phyloP scores from a whole-genome alignment of 2,329 filamentous ascomycete species.

The Capronia coronata region DNA sequence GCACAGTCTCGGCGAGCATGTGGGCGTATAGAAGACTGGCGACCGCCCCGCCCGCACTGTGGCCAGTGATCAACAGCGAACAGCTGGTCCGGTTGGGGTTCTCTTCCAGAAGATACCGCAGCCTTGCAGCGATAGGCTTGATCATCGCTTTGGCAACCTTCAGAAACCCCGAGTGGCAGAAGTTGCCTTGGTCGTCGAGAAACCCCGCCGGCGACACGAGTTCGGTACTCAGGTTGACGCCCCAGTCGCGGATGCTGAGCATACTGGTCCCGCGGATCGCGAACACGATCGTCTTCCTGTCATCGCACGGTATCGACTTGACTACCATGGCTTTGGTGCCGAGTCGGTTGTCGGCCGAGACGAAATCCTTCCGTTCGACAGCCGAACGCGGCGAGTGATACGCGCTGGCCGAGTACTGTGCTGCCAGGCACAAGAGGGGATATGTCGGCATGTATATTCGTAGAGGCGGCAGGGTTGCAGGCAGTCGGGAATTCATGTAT shows the following conservation, averaged over 20 bases:
- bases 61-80: conserved; percentile 75
- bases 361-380: conserved; percentile 60
- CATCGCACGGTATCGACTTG: conserved; percentile 71
- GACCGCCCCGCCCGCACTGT: conserved; percentile 79
- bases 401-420: conserved; percentile 67
- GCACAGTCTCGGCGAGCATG: conserved; percentile 58
- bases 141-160: conserved; percentile 70
- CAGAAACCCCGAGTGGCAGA: conserved; percentile 75
- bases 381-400: conserved; percentile 58
- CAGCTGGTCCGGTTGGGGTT: conserved; percentile 60
- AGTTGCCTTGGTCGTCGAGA: conserved; percentile 68
- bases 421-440: conserved; percentile 69
- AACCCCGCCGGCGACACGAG: conserved; percentile 63
- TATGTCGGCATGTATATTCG: conserved; percentile 68
- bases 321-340: conserved; percentile 84
- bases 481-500: conserved; percentile 71
- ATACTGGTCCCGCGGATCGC: conserved; percentile 65
- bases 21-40: conserved; percentile 74
- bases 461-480: conserved; percentile 59
- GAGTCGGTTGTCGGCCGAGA: conserved; percentile 62
- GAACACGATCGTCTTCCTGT: conserved; percentile 72
- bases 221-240: conserved; percentile 67
- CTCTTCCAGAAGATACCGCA: conserved; percentile 64
- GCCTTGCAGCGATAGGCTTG: conserved; percentile 60
- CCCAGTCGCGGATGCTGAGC: conserved; percentile 77